Conservation (phyloP, 2,329 filamentous ascomycete genomes). For the Ceratocystis ficicola region DNA sequence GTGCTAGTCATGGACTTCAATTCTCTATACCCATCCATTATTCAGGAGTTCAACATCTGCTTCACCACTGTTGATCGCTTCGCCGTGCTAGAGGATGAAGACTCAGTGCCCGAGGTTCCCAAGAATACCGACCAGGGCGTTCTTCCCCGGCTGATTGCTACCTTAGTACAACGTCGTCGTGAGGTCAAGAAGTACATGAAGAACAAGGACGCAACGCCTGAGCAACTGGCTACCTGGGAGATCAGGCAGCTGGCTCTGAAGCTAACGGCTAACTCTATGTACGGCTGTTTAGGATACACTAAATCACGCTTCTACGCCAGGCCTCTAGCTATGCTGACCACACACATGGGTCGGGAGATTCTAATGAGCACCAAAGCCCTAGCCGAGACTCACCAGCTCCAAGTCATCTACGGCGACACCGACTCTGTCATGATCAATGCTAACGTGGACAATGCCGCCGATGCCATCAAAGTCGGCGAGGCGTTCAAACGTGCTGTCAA, state of each 20-base stretch:
- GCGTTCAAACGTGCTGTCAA: slow-evolving; percentile 96
- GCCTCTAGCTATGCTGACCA: slow-evolving; percentile 88
- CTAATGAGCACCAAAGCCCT: slow-evolving; percentile 89
- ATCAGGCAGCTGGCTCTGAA: slow-evolving; percentile 96
- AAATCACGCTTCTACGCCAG: slow-evolving; percentile 96
- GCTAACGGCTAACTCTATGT: slow-evolving; percentile 98
- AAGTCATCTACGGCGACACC: slow-evolving; percentile 97
- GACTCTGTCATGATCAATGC: slow-evolving; percentile 99
- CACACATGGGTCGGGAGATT: slow-evolving; percentile 96
- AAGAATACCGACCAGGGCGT: slow-evolving; percentile 68
- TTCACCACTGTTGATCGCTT: slow-evolving; percentile 90
- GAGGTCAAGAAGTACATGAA: slow-evolving; percentile 98
- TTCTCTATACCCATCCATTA: slow-evolving; percentile 95
- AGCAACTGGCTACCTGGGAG: slow-evolving; percentile 89
- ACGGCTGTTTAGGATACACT: slow-evolving; percentile 92
- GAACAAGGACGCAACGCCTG: slow-evolving; percentile 69
- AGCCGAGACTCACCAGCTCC: slow-evolving; percentile 77
- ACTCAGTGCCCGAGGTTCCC: slow-evolving; percentile 80
- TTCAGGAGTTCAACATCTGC: slow-evolving; percentile 98
- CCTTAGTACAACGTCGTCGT: slow-evolving; percentile 73
- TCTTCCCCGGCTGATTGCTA: slow-evolving; percentile 79
- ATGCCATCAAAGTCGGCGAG: slow-evolving; percentile 79
- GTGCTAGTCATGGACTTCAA: slow-evolving; percentile 99
- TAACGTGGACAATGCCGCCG: slow-evolving; percentile 83
- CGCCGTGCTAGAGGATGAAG: slow-evolving; percentile 54